These are phyloP conservation scores for Isatis tinctoria DNA, from an alignment of 345 rosid species.

Conservation along the genomic window DNA sequence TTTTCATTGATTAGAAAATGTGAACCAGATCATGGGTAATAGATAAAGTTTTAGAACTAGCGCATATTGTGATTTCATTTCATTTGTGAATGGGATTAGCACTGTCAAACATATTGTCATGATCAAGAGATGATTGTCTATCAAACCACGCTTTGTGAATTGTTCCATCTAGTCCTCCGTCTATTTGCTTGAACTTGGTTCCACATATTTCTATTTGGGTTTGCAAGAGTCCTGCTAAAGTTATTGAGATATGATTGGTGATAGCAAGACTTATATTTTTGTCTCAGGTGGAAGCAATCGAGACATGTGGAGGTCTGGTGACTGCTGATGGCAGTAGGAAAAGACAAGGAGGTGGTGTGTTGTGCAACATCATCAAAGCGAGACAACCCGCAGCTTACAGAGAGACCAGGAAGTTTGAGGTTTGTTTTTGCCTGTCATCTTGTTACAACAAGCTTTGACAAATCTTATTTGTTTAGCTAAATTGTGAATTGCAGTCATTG, in stretches of 20 bases:
- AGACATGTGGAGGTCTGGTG: slow-evolving; percentile 90
- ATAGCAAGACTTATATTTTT: slow-evolving; percentile 2
- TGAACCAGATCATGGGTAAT: background rate
- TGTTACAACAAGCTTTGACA: background rate
- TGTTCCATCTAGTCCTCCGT: background rate
- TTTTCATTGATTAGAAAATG: background rate
- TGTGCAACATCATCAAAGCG: slow-evolving; percentile 82
- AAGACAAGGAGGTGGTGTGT: slow-evolving; percentile 80
- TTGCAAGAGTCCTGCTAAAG: background rate
- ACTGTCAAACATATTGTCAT: background rate
- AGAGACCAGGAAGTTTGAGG: slow-evolving; percentile 92
- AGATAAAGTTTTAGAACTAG: background rate
- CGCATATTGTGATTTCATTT: background rate
- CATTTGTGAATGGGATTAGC: background rate
- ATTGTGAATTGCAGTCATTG: background rate
- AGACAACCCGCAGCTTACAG: slow-evolving; percentile 65
- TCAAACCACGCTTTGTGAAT: background rate
- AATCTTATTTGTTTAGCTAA: background rate
- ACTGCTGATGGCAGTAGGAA: slow-evolving; percentile 80
- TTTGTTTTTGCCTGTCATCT: slow-evolving; percentile 26
- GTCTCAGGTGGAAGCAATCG: slow-evolving; percentile 75
- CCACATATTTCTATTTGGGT: background rate
- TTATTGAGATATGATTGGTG: slow-evolving; percentile 13
- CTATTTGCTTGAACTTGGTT: slow-evolving; percentile 7
- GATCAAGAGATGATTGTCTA: background rate